Conservation (phyloP, 2,329 filamentous ascomycete genomes). For the Phialemoniopsis sp. region DNA sequence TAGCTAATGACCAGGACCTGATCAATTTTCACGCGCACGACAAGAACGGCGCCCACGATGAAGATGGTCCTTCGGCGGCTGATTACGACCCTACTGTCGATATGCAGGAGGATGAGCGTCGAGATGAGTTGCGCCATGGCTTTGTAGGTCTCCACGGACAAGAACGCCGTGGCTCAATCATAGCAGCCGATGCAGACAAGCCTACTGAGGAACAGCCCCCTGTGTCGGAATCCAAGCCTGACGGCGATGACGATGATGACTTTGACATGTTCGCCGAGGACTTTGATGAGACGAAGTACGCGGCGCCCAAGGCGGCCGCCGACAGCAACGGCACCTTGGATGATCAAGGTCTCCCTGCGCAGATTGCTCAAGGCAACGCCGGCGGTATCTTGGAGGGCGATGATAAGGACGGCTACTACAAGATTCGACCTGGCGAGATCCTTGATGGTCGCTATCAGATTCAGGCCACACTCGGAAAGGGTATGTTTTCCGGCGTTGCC, state of each 20-base stretch:
- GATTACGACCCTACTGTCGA: slow-evolving; percentile 89
- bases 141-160: slow-evolving; percentile 48
- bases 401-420: slow-evolving; percentile 94
- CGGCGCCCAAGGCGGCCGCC: slow-evolving; percentile 39
- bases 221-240: slow-evolving; percentile 8
- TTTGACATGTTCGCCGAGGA: slow-evolving; percentile 90
- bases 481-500: slow-evolving; percentile 96
- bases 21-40: slow-evolving; percentile 53
- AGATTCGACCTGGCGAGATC: slow-evolving; percentile 86
- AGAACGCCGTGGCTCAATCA: slow-evolving; percentile 14
- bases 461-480: slow-evolving; percentile 80
- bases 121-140: slow-evolving; percentile 61
- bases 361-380: slow-evolving; percentile 46
- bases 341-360: slow-evolving; percentile 29
- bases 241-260: slow-evolving; percentile 65
- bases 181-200: slow-evolving; percentile 18
- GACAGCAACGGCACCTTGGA: slow-evolving; percentile 27
- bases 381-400: slow-evolving; percentile 86
- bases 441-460: slow-evolving; percentile 88
- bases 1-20: slow-evolving; percentile 64
- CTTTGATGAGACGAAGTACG: slow-evolving; percentile 63
- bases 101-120: slow-evolving; percentile 77
- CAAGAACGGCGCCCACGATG: slow-evolving; percentile 26
- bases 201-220: slow-evolving; percentile 20
- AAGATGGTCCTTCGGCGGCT: slow-evolving; percentile 82